Conservation (phyloP, 106 monocot species). For the Phalaenopsis aphrodite region DNA sequence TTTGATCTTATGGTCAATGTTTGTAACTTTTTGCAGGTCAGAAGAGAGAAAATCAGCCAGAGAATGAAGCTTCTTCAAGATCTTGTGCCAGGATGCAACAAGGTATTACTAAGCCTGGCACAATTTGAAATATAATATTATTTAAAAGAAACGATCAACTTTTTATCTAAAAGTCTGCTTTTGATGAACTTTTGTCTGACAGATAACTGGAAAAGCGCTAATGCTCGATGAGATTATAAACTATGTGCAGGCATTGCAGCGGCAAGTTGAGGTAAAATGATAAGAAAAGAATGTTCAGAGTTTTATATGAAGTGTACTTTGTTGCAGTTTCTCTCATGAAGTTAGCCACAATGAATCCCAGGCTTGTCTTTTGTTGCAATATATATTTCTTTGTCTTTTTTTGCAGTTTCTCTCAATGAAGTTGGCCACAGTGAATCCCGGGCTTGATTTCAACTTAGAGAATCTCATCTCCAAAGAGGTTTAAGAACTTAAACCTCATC, state of each 20-base stretch:
- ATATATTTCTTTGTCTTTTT: background rate
- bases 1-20: background rate
- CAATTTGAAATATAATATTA: background rate
- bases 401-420: constrained; percentile 77
- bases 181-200: background rate
- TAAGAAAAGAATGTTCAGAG: background rate
- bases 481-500: no score
- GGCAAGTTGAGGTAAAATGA: constrained; percentile 44
- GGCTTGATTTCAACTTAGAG: constrained; percentile 42
- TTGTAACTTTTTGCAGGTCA: constrained; percentile 27
- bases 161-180: background rate
- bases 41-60: constrained; percentile 79
- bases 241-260: constrained; percentile 56
- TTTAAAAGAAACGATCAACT: background rate
- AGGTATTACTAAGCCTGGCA: constrained; percentile 19
- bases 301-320: background rate
- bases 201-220: constrained; percentile 56
- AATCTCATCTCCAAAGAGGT: constrained; percentile 50
- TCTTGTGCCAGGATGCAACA: constrained; percentile 78
- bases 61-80: constrained; percentile 86
- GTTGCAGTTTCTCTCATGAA: constrained; percentile 69
- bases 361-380: background rate
- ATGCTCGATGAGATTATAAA: constrained; percentile 68
- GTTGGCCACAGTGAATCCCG: constrained; percentile 53
- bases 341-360: constrained; percentile 28